These are phyloP conservation scores for Candida glucosophila DNA, from an alignment of 1,139 yeast genomes.

Conservation along the genomic window DNA sequence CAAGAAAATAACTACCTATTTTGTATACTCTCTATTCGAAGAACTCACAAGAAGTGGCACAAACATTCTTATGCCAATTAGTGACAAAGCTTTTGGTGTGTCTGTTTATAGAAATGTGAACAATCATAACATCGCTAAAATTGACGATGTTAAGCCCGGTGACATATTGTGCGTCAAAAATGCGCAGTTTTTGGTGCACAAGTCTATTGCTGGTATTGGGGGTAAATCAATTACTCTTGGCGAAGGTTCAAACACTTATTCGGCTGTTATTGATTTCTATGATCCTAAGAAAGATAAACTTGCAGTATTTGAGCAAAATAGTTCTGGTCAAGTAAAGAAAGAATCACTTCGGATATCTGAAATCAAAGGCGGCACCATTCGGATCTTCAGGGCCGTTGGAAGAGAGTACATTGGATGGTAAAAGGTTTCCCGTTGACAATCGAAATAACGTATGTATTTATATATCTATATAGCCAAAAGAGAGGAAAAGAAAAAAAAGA, in stretches of 20 bases:
- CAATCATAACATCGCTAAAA: conserved; percentile 43
- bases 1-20: conserved; percentile 17
- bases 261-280: conserved; percentile 50
- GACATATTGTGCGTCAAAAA: conserved; percentile 71
- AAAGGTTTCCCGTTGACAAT: too few relatives aligned
- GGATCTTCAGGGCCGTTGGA: conserved; percentile 54
- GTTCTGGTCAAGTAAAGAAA: conserved; percentile 46
- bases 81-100: conserved; percentile 64
- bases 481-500: neutral
- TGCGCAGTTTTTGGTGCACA: conserved; percentile 67
- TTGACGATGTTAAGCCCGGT: conserved; percentile 70
- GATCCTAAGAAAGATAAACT: conserved; percentile 72
- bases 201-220: conserved; percentile 46
- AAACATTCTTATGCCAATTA: conserved; percentile 48
- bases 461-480: neutral
- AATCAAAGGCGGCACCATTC: conserved; percentile 68
- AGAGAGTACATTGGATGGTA: conserved; percentile 7
- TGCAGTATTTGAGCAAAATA: conserved; percentile 58
- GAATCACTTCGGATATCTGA: conserved; percentile 64
- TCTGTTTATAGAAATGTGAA: conserved; percentile 45
- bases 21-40: conserved; percentile 15
- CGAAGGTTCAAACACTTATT: conserved; percentile 18
- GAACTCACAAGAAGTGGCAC: conserved; percentile 5
- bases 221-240: conserved; percentile 33
- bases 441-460: too few relatives aligned